Percentiles rank a stretch among this genome's conserved stretches.
Conservation (phyloP, 176 grass and related monocot species). For the Guadua angustifolia region DNA sequence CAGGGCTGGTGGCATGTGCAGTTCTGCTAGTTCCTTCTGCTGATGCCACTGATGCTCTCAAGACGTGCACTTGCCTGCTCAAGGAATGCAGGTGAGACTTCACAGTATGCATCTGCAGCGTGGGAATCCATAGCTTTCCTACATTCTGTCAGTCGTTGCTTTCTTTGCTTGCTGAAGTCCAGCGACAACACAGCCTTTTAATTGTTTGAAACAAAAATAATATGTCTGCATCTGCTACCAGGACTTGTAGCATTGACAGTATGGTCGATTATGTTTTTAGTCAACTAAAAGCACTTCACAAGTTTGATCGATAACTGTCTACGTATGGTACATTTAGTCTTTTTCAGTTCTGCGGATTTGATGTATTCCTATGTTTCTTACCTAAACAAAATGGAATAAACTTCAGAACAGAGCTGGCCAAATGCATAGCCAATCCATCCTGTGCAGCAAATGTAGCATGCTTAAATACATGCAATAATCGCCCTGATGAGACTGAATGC, state of each 20-base stretch:
- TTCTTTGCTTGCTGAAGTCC: too few species aligned
- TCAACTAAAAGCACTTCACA: neutral
- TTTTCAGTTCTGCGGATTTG: conserved; percentile 2
- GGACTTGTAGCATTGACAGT: neutral
- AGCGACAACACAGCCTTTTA: too few species aligned
- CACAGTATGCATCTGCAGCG: neutral
- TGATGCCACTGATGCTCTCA: conserved; percentile 77
- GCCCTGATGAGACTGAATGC: conserved; percentile 95
- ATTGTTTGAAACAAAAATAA: too few species aligned
- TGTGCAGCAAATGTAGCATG: conserved; percentile 97
- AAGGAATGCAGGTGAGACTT: conserved; percentile 86
- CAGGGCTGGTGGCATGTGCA: conserved; percentile 63
- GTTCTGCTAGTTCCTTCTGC: conserved; percentile 76
- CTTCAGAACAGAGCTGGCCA: conserved; percentile 83
- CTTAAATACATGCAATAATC: conserved; percentile 89
- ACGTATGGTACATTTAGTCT: too few species aligned
- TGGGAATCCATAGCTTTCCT: neutral
- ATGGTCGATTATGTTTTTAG: neutral
- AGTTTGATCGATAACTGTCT: too few species aligned
- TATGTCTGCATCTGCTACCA: too few species aligned
- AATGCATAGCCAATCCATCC: conserved; percentile 93
- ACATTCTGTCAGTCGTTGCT: too few species aligned
- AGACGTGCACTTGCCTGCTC: conserved; percentile 94
- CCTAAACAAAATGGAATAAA: neutral
- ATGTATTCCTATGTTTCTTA: conserved; percentile 1